phyloP scores from a whole-genome alignment of 768 basidiomycete species.

The Lyophyllum atratum region DNA sequence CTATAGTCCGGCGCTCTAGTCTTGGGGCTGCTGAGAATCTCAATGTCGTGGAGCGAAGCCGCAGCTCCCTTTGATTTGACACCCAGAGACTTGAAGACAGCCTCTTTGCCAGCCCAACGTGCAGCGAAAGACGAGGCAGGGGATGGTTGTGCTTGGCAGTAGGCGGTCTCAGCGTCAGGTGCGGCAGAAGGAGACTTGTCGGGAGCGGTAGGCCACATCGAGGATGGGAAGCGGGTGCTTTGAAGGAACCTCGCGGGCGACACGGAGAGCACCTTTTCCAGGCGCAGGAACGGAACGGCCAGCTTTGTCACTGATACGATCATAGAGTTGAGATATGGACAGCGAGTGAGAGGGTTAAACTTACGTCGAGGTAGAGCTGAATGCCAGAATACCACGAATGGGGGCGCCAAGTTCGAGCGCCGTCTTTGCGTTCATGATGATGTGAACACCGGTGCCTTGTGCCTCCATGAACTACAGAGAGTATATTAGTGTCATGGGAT shows the following conservation, averaged over 20 bases:
- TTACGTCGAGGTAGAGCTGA: constrained; percentile 94
- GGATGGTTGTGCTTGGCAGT: constrained; percentile 87
- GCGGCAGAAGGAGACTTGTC: constrained; percentile 95
- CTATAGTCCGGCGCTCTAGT: constrained; percentile 78
- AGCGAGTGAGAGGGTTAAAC: constrained; percentile 27
- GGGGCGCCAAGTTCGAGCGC: constrained; percentile 93
- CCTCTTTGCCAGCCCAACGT: constrained; percentile 97
- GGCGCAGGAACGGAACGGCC: constrained; percentile 98
- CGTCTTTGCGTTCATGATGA: constrained; percentile 96
- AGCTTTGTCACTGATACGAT: constrained; percentile 82
- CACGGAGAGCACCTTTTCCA: constrained; percentile 87
- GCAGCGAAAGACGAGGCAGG: constrained; percentile 91
- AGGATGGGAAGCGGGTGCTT: constrained; percentile 81
- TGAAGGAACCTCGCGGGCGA: constrained; percentile 83
- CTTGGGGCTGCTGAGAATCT: constrained; percentile 75
- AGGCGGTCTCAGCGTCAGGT: constrained; percentile 80
- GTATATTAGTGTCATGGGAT: constrained; percentile 4
- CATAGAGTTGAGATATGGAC: not conserved
- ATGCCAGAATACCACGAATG: constrained; percentile 93
- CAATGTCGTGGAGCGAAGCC: constrained; percentile 96
- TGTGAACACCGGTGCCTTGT: constrained; percentile 94
- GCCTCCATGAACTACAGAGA: constrained; percentile 87
- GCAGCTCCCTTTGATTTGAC: constrained; percentile 89
- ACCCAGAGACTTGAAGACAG: constrained; percentile 93
- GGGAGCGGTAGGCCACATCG: constrained; percentile 83